phyloP scores from a whole-genome alignment of 352 stramenopile species.

The Phytophthora pseudosyringae region DNA sequence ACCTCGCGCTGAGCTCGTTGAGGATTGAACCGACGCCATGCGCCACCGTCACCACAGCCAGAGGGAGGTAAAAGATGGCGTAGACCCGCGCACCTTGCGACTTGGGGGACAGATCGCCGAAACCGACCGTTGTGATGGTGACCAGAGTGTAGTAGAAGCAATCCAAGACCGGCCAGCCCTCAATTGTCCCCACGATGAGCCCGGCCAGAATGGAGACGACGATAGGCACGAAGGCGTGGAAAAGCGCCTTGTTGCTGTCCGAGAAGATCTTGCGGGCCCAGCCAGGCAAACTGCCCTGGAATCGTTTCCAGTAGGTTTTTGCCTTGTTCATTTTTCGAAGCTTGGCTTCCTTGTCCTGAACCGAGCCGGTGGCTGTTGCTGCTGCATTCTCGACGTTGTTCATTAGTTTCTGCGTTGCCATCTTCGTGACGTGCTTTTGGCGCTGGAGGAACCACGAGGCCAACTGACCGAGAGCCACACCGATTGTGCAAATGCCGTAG shows the following conservation, averaged over 20 bases:
- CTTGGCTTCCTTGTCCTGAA: conserved; percentile 33
- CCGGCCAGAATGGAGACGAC: conserved; percentile 56
- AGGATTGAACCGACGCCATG: conserved; percentile 73
- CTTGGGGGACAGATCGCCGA: conserved; percentile 81
- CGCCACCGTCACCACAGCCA: conserved; percentile 71
- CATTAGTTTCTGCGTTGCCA: conserved; percentile 59
- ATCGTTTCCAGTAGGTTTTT: conserved; percentile 19
- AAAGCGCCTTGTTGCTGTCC: conserved; percentile 62
- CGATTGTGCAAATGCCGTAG: conserved; percentile 75
- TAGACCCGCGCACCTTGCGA: conserved; percentile 68
- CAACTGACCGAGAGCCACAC: conserved; percentile 65
- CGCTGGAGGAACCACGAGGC: conserved; percentile 60
- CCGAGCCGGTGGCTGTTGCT: conserved; percentile 11
- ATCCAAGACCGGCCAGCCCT: conserved; percentile 79
- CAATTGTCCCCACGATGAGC: conserved; percentile 60
- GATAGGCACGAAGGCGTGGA: conserved; percentile 49
- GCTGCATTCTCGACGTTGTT: conserved; percentile 55
- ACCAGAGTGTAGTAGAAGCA: conserved; percentile 93
- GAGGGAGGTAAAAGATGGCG: conserved; percentile 84
- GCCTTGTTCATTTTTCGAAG: conserved; percentile 13
- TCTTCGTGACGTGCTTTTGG: conserved; percentile 63
- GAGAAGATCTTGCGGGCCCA: conserved; percentile 56
- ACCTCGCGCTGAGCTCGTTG: conserved; percentile 62
- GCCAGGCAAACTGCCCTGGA: conserved; percentile 24
- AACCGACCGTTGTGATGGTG: conserved; percentile 91